Evolutionary conservation across 345 rosid genomes (phyloP), one percentile per base, ranked within the genome.

Genomic region (Salix suchowensis): DNA sequence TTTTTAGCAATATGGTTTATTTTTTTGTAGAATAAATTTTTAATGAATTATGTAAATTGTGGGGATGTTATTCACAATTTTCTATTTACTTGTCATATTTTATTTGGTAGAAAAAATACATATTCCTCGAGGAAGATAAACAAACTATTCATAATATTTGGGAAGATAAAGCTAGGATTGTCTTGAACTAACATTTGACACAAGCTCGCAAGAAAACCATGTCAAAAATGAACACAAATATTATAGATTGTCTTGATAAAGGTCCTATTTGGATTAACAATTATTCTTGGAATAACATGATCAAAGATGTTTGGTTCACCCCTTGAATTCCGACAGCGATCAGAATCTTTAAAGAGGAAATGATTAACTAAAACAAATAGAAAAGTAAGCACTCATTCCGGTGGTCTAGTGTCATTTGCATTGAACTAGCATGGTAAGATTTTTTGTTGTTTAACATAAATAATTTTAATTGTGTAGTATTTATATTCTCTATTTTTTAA

Each of bases 281-380:
- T 2, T 0, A 54, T 0, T 1, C 7, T 21, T 54, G 24, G 4
- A 54, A 54, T 54, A 0, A 7, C 1, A 21, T 21, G 12, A 54
- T 54, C 0, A 21, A 54, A 21, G 0, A 54, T 1, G 8, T 54
- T 54, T 54, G 12, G 4, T 54, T 1, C 0, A 21, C 4, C 1
- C 1, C 0, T 19, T 19, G 12, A 21, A 54, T 54, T 54, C 2
- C 4, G 2, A 54, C 7, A 4, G 10, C 8, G 12, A 54, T 54
- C 12, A 0, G 1, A 54, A 21, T 2, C 0, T 21, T 0, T 0
- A 21, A 54, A 3, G 10, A 21, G 2, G 7, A 54, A 54, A 21
- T 3, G 0, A 0, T 1, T 21, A 7, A 21, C 23, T 7, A 0
- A 7, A 54, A 21, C 0, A 54, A 1, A 21, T 54, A 1, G 4